Conservation (phyloP, 495 filamentous ascomycete species). For the Cercophora scortea region DNA sequence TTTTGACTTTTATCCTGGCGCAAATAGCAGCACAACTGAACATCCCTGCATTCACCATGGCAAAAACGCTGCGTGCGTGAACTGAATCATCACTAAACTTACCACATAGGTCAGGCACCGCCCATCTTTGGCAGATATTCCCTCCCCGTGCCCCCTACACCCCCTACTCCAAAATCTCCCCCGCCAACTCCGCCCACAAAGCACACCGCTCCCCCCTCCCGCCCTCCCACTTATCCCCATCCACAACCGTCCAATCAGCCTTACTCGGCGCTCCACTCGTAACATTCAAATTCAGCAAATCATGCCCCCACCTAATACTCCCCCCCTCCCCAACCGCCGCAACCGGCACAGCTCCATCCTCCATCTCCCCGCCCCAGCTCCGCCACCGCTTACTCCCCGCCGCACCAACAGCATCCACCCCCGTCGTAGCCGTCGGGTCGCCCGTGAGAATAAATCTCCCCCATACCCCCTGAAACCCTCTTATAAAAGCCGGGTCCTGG, state of each 20-base stretch:
- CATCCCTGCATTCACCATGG: no score
- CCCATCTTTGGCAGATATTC: no score
- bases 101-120: no score
- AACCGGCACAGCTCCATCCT: no score
- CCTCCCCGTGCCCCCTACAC: no score
- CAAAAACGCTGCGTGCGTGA: no score
- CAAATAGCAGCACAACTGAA: no score
- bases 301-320: slow-evolving; percentile 12
- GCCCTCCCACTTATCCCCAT: slow-evolving; percentile 49
- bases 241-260: slow-evolving; percentile 39
- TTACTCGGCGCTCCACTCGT: slow-evolving; percentile 35
- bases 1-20: no score
- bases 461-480: slow-evolving; percentile 27
- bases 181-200: slow-evolving; percentile 39
- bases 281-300: slow-evolving; percentile 45
- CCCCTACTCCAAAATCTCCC: not conserved
- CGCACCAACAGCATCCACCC: not conserved
- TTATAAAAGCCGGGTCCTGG: slow-evolving; percentile 18
- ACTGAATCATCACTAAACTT: no score
- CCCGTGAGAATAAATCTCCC: slow-evolving; percentile 47
- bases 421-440: slow-evolving; percentile 38
- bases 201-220: slow-evolving; percentile 47
- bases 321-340: not conserved
- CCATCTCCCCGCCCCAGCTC: slow-evolving; percentile 24
- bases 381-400: slow-evolving; percentile 7